Evolutionary conservation across 257 asterid species (phyloP).

Genomic region (Solanum megistacrolobum): DNA sequence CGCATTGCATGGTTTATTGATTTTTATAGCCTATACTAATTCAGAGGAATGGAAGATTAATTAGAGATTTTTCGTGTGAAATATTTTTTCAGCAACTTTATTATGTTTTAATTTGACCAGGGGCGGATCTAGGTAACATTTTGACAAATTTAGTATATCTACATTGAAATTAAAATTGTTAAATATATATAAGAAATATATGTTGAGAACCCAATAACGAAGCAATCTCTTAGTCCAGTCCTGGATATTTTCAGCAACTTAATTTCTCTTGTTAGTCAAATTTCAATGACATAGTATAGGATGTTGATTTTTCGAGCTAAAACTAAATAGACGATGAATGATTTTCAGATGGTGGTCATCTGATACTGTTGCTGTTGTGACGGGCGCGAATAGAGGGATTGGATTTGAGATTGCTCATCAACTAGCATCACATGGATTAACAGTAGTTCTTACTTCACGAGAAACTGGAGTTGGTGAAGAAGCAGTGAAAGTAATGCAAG

Average conservation of each 20-base stretch:
- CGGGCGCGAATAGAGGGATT: background rate
- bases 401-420: background rate
- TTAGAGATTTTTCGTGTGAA: background rate
- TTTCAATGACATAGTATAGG: background rate
- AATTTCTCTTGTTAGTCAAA: no score
- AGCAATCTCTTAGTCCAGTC: no score
- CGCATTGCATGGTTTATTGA: background rate
- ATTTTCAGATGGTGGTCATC: background rate
- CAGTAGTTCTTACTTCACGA: background rate
- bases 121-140: background rate
- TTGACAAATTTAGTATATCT: background rate
- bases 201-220: background rate
- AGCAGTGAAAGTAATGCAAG: background rate
- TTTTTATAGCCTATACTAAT: background rate
- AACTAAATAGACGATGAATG: background rate
- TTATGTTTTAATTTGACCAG: background rate
- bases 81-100: background rate
- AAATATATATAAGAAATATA: background rate
- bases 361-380: background rate
- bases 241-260: no score
- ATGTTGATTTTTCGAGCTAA: background rate
- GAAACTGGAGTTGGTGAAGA: background rate
- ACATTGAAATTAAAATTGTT: no score
- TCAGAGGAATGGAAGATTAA: background rate
- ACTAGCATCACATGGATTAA: background rate